phyloP scores from a whole-genome alignment of 208 protist genomes.

The Crithidia brevicula region DNA sequence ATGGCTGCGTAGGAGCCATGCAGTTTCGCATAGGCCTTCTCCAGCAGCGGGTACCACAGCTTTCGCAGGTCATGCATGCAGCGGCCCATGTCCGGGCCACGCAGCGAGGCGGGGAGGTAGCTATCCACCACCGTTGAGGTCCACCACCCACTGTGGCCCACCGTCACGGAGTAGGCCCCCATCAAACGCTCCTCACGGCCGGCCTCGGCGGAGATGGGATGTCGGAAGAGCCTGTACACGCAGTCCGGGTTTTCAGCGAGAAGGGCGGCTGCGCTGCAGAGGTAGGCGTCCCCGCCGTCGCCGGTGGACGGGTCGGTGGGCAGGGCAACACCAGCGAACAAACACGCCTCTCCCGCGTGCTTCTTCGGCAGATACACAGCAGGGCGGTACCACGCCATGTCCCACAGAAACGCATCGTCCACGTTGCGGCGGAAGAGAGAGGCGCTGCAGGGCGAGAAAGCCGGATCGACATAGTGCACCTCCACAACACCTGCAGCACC shows the following conservation, averaged over 20 bases:
- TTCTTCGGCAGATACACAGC: slow-evolving; percentile 34
- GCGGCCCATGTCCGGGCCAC: slow-evolving; percentile 38
- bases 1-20: slow-evolving; percentile 79
- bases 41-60: slow-evolving; percentile 76
- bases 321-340: slow-evolving; percentile 47
- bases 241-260: slow-evolving; percentile 37
- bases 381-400: slow-evolving; percentile 43
- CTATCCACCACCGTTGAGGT: slow-evolving; percentile 47
- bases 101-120: slow-evolving; percentile 53
- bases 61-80: slow-evolving; percentile 51
- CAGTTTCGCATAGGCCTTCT: slow-evolving; percentile 91
- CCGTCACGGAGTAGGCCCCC: slow-evolving; percentile 45
- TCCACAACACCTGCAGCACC: too few species aligned
- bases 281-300: slow-evolving; percentile 53
- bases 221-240: slow-evolving; percentile 37
- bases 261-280: slow-evolving; percentile 48
- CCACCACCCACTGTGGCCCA: slow-evolving; percentile 68
- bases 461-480: slow-evolving; percentile 43
- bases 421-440: slow-evolving; percentile 46
- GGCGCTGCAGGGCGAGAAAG: slow-evolving; percentile 33
- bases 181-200: slow-evolving; percentile 21
- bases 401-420: slow-evolving; percentile 42
- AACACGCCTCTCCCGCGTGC: slow-evolving; percentile 22
- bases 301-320: slow-evolving; percentile 53
- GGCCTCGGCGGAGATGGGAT: slow-evolving; percentile 26